A percentile compares a stretch with the other conserved stretches of the same genome.
phyloP scores from a whole-genome alignment of 1,284 basidiomycete genomes.

The Apiotrichum gracile region DNA sequence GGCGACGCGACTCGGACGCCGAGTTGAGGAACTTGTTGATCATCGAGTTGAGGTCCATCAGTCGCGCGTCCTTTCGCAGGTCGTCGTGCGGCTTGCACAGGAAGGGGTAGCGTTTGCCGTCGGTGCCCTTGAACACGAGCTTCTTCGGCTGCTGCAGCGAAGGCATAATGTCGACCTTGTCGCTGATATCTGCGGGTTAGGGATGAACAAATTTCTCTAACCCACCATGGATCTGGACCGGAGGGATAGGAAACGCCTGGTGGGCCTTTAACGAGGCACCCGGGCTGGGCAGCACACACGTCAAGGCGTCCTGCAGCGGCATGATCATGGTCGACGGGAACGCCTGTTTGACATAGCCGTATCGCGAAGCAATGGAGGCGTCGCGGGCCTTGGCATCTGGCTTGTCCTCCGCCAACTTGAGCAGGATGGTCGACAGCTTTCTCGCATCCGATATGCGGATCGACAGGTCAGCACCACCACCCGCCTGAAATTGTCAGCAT shows the following conservation, averaged over 20 bases:
- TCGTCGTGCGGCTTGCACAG: conserved; percentile 98
- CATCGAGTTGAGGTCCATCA: conserved; percentile 98
- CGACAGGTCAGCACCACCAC: conserved; percentile 1
- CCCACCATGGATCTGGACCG: conserved; percentile 72
- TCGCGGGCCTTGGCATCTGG: conserved; percentile 23
- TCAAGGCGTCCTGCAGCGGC: conserved; percentile 89
- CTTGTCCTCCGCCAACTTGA: conserved; percentile 39
- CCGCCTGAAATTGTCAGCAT: not conserved
- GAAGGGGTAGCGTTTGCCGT: conserved; percentile 84
- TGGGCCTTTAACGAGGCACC: conserved; percentile 60
- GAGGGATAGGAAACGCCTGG: conserved; percentile 72
- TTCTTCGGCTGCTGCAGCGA: conserved; percentile 91
- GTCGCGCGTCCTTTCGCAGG: conserved; percentile 88
- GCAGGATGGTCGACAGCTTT: conserved; percentile 27
- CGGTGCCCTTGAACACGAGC: conserved; percentile 74
- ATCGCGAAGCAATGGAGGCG: conserved; percentile 48
- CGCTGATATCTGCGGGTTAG: conserved; percentile 57
- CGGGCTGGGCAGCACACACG: conserved; percentile 73
- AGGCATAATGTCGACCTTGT: conserved; percentile 85
- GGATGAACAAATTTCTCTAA: not conserved
- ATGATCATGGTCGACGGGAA: conserved; percentile 69
- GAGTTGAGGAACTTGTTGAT: conserved; percentile 96
- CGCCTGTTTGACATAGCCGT: conserved; percentile 57
- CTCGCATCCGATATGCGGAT: conserved; percentile 49
- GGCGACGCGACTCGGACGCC: conserved; percentile 82